Conservation (phyloP, 2,329 filamentous ascomycete genomes). For the Elsinoe arachidis region DNA sequence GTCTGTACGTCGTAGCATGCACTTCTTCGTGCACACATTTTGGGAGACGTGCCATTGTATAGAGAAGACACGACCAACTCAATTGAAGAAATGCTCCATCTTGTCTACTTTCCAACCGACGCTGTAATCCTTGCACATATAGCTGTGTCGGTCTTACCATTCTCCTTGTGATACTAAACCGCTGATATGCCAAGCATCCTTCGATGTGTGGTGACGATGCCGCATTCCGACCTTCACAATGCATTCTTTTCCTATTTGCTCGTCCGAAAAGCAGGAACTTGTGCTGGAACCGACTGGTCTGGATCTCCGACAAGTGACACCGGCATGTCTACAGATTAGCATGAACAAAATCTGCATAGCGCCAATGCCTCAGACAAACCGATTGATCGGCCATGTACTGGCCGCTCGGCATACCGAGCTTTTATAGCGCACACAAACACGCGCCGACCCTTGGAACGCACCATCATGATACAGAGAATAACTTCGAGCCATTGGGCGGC, state of each 20-base stretch:
- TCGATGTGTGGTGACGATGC: background rate
- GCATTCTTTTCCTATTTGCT: no score
- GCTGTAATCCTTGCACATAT: no score
- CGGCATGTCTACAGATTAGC: background rate
- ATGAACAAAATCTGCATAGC: background rate
- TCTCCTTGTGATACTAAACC: background rate
- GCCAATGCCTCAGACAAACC: constrained; percentile 8
- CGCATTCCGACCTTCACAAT: background rate
- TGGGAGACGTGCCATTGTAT: background rate
- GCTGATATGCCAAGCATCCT: constrained; percentile 2
- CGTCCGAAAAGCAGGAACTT: no score
- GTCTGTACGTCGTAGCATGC: background rate
- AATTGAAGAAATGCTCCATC: no score
- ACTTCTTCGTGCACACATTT: no score
- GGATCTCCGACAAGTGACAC: background rate
- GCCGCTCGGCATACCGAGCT: constrained; percentile 75
- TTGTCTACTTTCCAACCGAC: no score
- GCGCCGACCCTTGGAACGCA: constrained; percentile 50
- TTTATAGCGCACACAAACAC: constrained; percentile 55
- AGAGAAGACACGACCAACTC: background rate
- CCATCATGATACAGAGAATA: constrained; percentile 18
- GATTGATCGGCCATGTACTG: constrained; percentile 62
- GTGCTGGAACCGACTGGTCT: no score
- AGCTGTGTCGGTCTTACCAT: no score
- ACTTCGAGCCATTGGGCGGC: background rate